These are phyloP conservation scores for Trichaptum fuscoviolaceum DNA, from an alignment of 768 basidiomycete genomes.

Conservation along the genomic window DNA sequence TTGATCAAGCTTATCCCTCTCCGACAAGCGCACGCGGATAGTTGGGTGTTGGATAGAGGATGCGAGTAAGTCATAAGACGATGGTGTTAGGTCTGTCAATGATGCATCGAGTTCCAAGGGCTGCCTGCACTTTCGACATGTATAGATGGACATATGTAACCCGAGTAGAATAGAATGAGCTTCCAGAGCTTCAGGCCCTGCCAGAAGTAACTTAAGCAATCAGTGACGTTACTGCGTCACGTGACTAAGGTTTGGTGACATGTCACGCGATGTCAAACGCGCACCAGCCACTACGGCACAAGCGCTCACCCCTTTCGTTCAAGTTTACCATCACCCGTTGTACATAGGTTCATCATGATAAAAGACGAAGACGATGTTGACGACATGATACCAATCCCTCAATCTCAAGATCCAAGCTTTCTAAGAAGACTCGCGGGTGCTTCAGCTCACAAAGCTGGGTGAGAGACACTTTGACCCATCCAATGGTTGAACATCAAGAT, in stretches of 20 bases:
- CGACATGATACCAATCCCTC: constrained; percentile 36
- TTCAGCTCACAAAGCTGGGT: constrained; percentile 88
- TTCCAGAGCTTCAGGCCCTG: background rate
- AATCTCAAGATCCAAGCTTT: constrained; percentile 53
- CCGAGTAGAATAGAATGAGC: background rate
- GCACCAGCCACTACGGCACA: background rate
- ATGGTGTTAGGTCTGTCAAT: constrained; percentile 79
- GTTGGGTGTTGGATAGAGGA: constrained; percentile 58
- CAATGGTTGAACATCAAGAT: background rate
- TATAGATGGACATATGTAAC: constrained; percentile 34
- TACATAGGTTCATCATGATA: background rate
- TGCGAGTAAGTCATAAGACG: constrained; percentile 82
- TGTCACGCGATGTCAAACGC: background rate
- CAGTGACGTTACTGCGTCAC: background rate
- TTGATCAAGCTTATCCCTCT: constrained; percentile 40
- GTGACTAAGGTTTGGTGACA: background rate
- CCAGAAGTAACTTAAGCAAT: background rate
- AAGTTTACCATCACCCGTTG: background rate
- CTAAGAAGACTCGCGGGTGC: constrained; percentile 84
- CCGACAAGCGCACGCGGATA: constrained; percentile 28
- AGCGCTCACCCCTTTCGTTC: background rate
- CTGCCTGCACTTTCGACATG: constrained; percentile 90
- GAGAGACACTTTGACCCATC: constrained; percentile 6
- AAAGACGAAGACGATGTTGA: background rate
- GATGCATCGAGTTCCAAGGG: constrained; percentile 91